Evolutionary conservation across 352 stramenopile genomes (phyloP).

Genomic region (Globisporangium alternatum): DNA sequence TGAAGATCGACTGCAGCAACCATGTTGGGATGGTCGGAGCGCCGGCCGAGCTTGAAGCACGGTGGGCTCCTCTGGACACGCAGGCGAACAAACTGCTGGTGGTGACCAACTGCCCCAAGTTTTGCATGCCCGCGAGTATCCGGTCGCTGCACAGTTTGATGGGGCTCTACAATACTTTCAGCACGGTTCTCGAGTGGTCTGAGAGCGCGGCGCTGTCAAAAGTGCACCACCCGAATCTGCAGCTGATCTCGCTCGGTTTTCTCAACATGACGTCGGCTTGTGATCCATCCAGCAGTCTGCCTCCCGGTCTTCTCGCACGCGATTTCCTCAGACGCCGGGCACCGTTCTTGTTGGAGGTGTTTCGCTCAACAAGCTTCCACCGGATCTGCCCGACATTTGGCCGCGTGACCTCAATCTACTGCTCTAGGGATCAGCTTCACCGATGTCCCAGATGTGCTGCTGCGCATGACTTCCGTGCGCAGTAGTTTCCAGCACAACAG

Average conservation of each 20-base stretch:
- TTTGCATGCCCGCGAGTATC: slow-evolving; percentile 4
- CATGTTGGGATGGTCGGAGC: slow-evolving; percentile 1
- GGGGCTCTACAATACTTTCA: slow-evolving; percentile 1
- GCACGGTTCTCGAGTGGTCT: not conserved
- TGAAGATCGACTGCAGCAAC: slow-evolving; percentile 4
- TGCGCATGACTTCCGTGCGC: not conserved
- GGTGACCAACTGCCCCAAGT: slow-evolving; percentile 2
- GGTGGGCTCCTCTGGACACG: not conserved
- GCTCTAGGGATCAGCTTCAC: not conserved
- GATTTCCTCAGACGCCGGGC: slow-evolving; percentile 9
- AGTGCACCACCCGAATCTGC: not conserved
- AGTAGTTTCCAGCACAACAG: not conserved
- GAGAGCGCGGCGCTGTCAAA: not conserved
- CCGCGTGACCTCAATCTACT: not conserved
- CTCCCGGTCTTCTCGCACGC: not conserved
- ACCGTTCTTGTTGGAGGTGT: not conserved
- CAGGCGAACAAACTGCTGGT: not conserved
- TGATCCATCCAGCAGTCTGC: slow-evolving; percentile 6
- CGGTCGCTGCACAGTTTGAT: not conserved
- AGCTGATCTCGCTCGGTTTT: not conserved
- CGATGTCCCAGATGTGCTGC: not conserved
- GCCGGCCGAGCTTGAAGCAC: not conserved
- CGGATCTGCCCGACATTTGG: not conserved
- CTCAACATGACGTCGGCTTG: not conserved
- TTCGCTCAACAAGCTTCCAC: not conserved